Evolutionary conservation across 495 filamentous ascomycete genomes (phyloP).

Genomic region (Penicillium pulvis): DNA sequence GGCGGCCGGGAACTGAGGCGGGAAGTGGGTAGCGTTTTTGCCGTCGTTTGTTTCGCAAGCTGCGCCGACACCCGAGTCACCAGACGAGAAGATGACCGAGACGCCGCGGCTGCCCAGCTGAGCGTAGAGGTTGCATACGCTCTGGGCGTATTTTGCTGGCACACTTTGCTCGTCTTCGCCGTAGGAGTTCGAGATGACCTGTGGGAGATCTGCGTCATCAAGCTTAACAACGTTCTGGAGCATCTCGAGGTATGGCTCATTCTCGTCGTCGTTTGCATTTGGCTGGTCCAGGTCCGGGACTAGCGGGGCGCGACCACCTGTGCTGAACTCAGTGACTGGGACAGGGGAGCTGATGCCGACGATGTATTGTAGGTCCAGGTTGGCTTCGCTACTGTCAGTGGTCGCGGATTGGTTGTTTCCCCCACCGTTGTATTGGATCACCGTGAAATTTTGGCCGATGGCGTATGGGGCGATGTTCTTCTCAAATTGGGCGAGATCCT

Average conservation of each 20-base stretch:
- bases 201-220: constrained; percentile 59
- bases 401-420: constrained; percentile 52
- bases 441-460: constrained; percentile 62
- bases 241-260: constrained; percentile 78
- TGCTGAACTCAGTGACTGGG: constrained; percentile 67
- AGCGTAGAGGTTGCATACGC: constrained; percentile 69
- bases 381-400: constrained; percentile 62
- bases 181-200: constrained; percentile 78
- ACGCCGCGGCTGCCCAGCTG: constrained; percentile 78
- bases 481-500: constrained; percentile 60
- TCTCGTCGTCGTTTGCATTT: constrained; percentile 53
- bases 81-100: constrained; percentile 69
- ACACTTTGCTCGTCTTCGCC: constrained; percentile 79
- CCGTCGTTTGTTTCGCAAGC: constrained; percentile 68
- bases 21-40: constrained; percentile 65
- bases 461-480: constrained; percentile 55
- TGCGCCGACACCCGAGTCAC: constrained; percentile 71
- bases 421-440: constrained; percentile 60
- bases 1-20: constrained; percentile 67
- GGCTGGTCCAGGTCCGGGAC: constrained; percentile 64
- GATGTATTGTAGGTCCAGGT: constrained; percentile 75
- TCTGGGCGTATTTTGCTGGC: constrained; percentile 63
- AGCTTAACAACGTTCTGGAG: constrained; percentile 60
- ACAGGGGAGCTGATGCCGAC: constrained; percentile 59
- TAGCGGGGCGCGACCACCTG: constrained; percentile 62